Percentiles rank a stretch among this genome's conserved stretches.
phyloP scores from a whole-genome alignment of 306 rosid genomes.

The Vicia faba region DNA sequence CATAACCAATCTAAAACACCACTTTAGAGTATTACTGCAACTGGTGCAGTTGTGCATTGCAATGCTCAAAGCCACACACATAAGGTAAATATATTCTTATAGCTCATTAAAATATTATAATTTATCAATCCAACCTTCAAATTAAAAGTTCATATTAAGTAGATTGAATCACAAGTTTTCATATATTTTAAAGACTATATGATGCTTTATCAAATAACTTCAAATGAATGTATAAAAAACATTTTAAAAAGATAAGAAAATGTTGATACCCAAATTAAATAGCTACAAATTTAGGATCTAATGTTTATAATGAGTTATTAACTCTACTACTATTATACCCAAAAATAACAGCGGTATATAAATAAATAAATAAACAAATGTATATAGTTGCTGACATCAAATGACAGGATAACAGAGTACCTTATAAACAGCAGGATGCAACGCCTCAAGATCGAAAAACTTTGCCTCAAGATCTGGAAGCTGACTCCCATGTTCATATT shows the following conservation, averaged over 20 bases:
- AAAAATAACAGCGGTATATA: neutral
- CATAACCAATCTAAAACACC: neutral
- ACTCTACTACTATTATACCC: neutral
- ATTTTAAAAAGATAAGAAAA: neutral
- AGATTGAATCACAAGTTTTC: neutral
- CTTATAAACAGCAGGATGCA: constrained; percentile 66
- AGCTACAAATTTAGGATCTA: neutral
- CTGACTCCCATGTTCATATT: constrained; percentile 68
- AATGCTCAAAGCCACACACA: constrained; percentile 24
- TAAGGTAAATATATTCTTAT: constrained; percentile 1
- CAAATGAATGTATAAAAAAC: neutral
- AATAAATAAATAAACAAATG: constrained; percentile 3
- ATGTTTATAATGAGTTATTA: neutral
- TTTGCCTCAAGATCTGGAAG: constrained; percentile 61
- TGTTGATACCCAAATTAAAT: neutral
- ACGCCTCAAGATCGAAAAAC: constrained; percentile 57
- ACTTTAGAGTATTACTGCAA: constrained; percentile 13
- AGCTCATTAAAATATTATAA: neutral
- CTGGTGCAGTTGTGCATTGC: constrained; percentile 17
- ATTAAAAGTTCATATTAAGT: neutral
- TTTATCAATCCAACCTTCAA: neutral
- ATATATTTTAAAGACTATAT: neutral
- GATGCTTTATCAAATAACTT: neutral
- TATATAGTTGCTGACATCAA: neutral
- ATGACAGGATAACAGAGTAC: constrained; percentile 33